Evolutionary conservation across 768 basidiomycete species (phyloP), one percentile per base, ranked within the genome.

Genomic region (Tylopilus felleus): DNA sequence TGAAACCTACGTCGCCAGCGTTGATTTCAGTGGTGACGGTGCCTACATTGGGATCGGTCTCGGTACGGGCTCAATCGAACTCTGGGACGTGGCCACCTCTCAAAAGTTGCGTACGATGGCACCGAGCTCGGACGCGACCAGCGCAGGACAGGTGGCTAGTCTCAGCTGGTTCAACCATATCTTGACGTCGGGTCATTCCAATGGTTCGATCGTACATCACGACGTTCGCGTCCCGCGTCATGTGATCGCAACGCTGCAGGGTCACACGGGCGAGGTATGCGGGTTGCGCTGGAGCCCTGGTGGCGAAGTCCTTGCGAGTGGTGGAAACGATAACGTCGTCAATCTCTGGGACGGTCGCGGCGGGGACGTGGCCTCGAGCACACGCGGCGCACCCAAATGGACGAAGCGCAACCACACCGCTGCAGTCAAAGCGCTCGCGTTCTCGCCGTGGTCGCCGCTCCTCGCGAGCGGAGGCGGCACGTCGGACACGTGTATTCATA

Each of bases 321-420:
- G 96, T 2, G 96, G 94, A 0, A 97, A 98, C 65, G 97, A 98
- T 70, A 98, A 98, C 59, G 93, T 97, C 19, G 94, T 98, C 50
- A 96, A 97, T 65, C 88, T 97, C 47, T 99, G 96, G 96, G 96
- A 99, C 61, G 90, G 87, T 7, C 80, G 90, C 51, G 75, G 90
- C 0, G 82, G 83, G 0, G 81, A 83, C 56, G 79, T 79, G 58
- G 51, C 46, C 47, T 59, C 65, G 1, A 75, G 70, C 4, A 74
- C 80, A 4, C 69, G 80, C 17, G 84, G 80, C 3, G 79, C 71
- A 66, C 84, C 93, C 0, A 93, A 93, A 66, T 94, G 91, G 90
- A 90, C 88, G 22, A 94, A 95, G 71, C 75, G 88, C 43, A 93
- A 91, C 67, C 93, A 96, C 67, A 90, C 88, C 0, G 93, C 93